phyloP scores from a whole-genome alignment of 2,329 filamentous ascomycete genomes.

The Diplodia scrobiculata region DNA sequence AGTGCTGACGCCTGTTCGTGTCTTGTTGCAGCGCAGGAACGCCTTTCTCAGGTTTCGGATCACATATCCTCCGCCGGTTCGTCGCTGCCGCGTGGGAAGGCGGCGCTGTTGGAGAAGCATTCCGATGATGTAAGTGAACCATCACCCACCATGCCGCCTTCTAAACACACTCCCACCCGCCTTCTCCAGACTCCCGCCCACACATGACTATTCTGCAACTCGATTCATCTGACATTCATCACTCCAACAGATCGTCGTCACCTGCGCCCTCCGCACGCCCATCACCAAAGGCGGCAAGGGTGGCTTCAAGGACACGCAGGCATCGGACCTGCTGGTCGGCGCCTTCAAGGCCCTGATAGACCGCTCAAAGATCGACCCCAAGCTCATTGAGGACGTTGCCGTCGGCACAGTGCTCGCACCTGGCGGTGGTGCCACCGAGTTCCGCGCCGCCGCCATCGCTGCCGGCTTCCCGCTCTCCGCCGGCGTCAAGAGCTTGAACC shows the following conservation, averaged over 20 bases:
- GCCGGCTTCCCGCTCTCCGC: slow-evolving; percentile 86
- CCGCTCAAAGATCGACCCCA: slow-evolving; percentile 78
- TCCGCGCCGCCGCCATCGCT: slow-evolving; percentile 85
- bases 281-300: slow-evolving; percentile 93
- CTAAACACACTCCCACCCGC: background rate
- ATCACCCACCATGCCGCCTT: background rate
- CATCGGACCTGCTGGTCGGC: slow-evolving; percentile 80
- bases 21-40: slow-evolving; percentile 54
- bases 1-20: background rate
- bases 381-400: slow-evolving; percentile 85
- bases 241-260: slow-evolving; percentile 71
- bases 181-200: no score
- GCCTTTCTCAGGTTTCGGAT: slow-evolving; percentile 61
- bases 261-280: slow-evolving; percentile 84
- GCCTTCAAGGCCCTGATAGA: slow-evolving; percentile 79
- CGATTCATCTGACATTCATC: background rate
- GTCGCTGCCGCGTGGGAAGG: slow-evolving; percentile 44
- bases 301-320: slow-evolving; percentile 90
- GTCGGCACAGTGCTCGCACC: slow-evolving; percentile 90
- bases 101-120: slow-evolving; percentile 55
- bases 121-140: slow-evolving; percentile 56
- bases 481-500: slow-evolving; percentile 85
- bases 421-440: slow-evolving; percentile 93
- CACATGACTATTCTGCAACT: background rate
- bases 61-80: slow-evolving; percentile 54